Base-by-base conservation (phyloP, 169 alveolate species). In the Plasmodium ovale region DNA sequence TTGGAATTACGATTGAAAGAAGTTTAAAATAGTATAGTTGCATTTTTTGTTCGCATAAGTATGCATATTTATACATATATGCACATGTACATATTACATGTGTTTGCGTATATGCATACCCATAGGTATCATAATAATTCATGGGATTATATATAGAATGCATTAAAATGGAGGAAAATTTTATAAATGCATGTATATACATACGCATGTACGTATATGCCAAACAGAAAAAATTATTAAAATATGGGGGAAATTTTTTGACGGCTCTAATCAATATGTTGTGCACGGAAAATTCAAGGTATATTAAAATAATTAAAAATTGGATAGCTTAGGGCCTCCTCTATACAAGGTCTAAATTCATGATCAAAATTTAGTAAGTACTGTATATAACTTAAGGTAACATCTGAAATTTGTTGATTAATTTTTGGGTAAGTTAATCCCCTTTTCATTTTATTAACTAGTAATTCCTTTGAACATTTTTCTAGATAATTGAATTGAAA, bases 311-410 rank as follows among this genome's bases (percentile, higher is more conserved):
- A 73, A 56, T 73, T 73, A 58, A 91, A 87, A 54, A 85, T 71
- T 21, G 94, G 92, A 42, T 91, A 91, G 58, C 87, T 82, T 53
- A 72, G 79, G 47, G 94, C 94, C 49, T 91, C 87, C 35, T 77
- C 79, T 59, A 91, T 72, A 31, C 56, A 60, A 16, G 94, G 94
- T 39, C 94, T 72, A 16, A 69, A 58, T 14, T 53, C 92, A 39
- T 88, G 68, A 35, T 91, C 94, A 65, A 87, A 91, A 39, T 91
- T 91, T 23, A 91, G 87, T 62, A 91, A 72, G 65, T 91, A 91
- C 27, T 87, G 87, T 62, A 91, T 91, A 19, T 91, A 91, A 47
- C 82, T 87, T 69, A 49, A 84, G 37, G 92, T 87, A 31, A 79
- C 91, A 7, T 39, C 54, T 49, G 94, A 91, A 53, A 91, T 87